These are phyloP conservation scores for Globisporangium polare DNA, from an alignment of 352 stramenopile genomes.

Conservation along the genomic window DNA sequence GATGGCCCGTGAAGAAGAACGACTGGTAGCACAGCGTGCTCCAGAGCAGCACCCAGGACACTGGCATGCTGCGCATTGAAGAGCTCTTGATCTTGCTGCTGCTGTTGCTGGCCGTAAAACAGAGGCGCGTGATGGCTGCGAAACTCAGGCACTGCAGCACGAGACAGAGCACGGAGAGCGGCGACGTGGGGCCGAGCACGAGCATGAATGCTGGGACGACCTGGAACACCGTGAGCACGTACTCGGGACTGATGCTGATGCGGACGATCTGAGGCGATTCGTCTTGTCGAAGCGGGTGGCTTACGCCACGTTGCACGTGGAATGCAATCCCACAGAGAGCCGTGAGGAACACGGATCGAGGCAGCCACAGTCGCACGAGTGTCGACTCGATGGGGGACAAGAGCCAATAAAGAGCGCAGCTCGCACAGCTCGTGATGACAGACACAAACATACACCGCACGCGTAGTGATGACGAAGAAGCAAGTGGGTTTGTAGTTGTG, in stretches of 20 bases:
- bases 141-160: slow-evolving; percentile 48
- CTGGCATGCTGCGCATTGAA: background rate
- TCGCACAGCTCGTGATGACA: slow-evolving; percentile 21
- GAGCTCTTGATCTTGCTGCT: background rate
- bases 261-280: background rate
- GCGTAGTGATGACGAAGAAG: slow-evolving; percentile 7
- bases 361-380: slow-evolving; percentile 54
- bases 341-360: slow-evolving; percentile 45
- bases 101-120: background rate
- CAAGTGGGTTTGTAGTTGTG: slow-evolving; percentile 4
- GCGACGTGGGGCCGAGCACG: slow-evolving; percentile 62
- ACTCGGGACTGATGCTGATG: slow-evolving; percentile 5
- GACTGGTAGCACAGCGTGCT: slow-evolving; percentile 56
- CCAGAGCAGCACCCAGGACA: slow-evolving; percentile 54
- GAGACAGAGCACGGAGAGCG: slow-evolving; percentile 43
- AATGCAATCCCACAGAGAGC: slow-evolving; percentile 19
- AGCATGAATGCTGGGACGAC: slow-evolving; percentile 50
- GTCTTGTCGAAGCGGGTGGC: background rate
- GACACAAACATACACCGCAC: slow-evolving; percentile 19
- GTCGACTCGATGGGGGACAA: slow-evolving; percentile 28
- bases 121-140: slow-evolving; percentile 18
- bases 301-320: slow-evolving; percentile 6
- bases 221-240: slow-evolving; percentile 36
- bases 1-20: slow-evolving; percentile 88
- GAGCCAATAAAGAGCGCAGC: slow-evolving; percentile 49